Base-by-base conservation (phyloP, 2,329 filamentous ascomycete species). In the Xylaria sp. region DNA sequence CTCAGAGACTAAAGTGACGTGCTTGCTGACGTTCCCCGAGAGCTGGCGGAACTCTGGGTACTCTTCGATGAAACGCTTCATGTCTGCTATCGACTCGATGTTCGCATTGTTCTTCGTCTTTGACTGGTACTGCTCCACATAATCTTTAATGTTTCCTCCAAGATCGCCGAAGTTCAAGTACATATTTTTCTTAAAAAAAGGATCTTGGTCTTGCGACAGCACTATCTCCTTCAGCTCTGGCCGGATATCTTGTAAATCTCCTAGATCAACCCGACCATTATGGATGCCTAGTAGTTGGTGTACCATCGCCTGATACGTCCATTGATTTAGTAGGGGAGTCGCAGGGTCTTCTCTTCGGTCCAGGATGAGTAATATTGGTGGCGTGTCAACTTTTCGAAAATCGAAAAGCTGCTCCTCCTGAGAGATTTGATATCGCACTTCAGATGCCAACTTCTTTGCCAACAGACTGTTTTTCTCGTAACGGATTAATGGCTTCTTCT, bases 301-400 rank as follows among this genome's bases (percentile, higher is more conserved):
- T 0, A 99, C 96, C 94, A 99, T 99, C n/a, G 96, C 96, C 81
- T 99, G 96, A 77, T 99, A 99, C 31, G 96, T 99, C 96, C 96
- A 99, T 79, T 99, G 96, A 2, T 94, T 97, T 58, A 99, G 86
- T 11, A 99, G 83, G 0, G 96, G 96, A 3, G 96, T 99, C 59
- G 98, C 92, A 0, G 96, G 95, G 76, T 99, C 96, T 77, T 97
- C 94, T 79, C 96, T 89, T 49, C 96, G 89, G 80, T 99, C 96
- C 36, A 99, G 82, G 63, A 99, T 89, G 40, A 99, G 86, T 15
- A 99, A 85, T 74, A 99, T 94, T 0, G 97, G 96, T 9, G 95
- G 93, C 0, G 96, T 99, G 79, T 99, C 96, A 61, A 94, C 92
- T 79, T 93, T 94, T 72, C 95, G 89, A 79, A 99, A 99, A 79